Conservation (phyloP, 805 yeast genomes). For the Barnettozyma californica region DNA sequence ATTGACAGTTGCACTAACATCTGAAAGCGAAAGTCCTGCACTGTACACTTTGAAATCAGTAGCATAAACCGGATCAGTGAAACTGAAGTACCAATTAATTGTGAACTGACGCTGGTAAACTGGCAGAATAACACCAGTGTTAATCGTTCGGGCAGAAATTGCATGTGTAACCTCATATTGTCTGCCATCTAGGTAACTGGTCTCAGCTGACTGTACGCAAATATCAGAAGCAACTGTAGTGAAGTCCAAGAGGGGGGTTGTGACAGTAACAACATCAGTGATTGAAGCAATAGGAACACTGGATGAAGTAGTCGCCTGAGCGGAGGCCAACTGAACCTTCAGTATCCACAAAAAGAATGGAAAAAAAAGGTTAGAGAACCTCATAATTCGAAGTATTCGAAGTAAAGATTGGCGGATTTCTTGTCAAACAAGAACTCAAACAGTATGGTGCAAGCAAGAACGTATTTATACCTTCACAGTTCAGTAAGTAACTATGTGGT, state of each 20-base stretch:
- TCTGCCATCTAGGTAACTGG: constrained; percentile 6
- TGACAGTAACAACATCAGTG: not conserved
- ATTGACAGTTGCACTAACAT: constrained; percentile 12
- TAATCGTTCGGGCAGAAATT: constrained; percentile 4
- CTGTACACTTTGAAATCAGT: constrained; percentile 6
- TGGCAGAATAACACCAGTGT: not conserved
- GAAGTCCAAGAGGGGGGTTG: not conserved
- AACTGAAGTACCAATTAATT: constrained; percentile 9
- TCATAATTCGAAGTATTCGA: not conserved
- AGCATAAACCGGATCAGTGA: constrained; percentile 6
- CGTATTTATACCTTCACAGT: not conserved
- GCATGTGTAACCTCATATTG: constrained; percentile 6
- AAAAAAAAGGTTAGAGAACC: not conserved
- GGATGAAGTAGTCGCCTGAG: not conserved
- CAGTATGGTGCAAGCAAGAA: too few species aligned
- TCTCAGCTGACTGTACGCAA: constrained; percentile 5
- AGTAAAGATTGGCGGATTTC: not conserved
- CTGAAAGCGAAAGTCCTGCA: not conserved
- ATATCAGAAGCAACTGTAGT: constrained; percentile 1
- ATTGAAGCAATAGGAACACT: not conserved
- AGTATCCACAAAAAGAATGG: not conserved
- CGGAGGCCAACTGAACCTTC: not conserved
- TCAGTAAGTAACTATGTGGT: not conserved
- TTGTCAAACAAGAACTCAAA: too few species aligned
- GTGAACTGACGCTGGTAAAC: constrained; percentile 5